Percentiles rank a stretch among this genome's conserved stretches.
These are phyloP conservation scores for Daldinia childiae DNA, from an alignment of 495 filamentous ascomycete genomes.

Conservation along the genomic window DNA sequence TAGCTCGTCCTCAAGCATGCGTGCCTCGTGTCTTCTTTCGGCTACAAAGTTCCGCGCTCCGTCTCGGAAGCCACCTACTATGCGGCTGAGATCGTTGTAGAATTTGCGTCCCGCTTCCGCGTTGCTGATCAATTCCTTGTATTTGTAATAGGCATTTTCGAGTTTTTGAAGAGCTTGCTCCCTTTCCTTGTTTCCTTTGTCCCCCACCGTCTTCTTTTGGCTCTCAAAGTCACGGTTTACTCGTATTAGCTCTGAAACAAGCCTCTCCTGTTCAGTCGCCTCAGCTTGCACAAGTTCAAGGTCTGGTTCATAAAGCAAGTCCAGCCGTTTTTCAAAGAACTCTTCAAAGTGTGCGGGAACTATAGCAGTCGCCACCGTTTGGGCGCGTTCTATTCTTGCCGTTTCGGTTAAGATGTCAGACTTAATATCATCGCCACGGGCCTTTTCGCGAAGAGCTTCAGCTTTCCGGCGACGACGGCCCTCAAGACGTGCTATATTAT, in stretches of 20 bases:
- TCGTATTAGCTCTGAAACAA: constrained; percentile 71
- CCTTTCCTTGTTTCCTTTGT: constrained; percentile 77
- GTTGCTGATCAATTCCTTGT: constrained; percentile 92
- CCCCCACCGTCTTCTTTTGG: constrained; percentile 71
- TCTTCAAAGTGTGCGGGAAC: constrained; percentile 89
- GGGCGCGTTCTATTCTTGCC: constrained; percentile 82
- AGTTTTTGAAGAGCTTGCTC: constrained; percentile 87
- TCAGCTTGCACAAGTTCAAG: constrained; percentile 75
- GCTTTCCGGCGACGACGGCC: constrained; percentile 78
- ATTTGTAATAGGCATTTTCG: constrained; percentile 92
- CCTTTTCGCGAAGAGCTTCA: constrained; percentile 78
- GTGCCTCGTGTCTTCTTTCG: constrained; percentile 80
- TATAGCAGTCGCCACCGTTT: constrained; percentile 78
- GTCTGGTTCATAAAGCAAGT: constrained; percentile 78
- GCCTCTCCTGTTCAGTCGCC: constrained; percentile 76
- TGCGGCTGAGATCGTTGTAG: constrained; percentile 93
- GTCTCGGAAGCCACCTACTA: constrained; percentile 77
- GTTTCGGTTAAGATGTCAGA: constrained; percentile 81
- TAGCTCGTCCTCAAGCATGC: constrained; percentile 72
- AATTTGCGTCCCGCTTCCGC: constrained; percentile 91
- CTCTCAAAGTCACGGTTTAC: constrained; percentile 81
- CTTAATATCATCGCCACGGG: constrained; percentile 89
- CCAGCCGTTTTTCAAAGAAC: constrained; percentile 84
- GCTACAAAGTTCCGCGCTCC: constrained; percentile 81
- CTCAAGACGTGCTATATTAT: constrained; percentile 84